Base-by-base conservation (phyloP, 345 rosid genomes). In the Eucalyptus regnans region DNA sequence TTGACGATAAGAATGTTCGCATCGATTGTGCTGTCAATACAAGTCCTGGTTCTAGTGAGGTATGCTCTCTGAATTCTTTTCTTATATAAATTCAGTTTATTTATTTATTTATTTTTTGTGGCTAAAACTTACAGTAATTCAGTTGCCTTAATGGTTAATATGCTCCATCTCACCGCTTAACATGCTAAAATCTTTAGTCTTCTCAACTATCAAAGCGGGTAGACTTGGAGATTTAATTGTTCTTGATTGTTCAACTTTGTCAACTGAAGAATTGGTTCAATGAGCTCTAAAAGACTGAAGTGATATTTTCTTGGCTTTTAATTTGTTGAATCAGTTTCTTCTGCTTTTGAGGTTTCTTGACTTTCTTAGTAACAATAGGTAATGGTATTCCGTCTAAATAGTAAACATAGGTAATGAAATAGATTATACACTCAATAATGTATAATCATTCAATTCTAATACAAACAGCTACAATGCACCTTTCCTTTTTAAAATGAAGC, bases 41-140 rank as follows among this genome's bases (percentile, higher is more conserved):
- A 33, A 95, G 99, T 92, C 99, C 99, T 66, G 99, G 99, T 81
- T 90, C 95, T 84, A 93, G 99, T 83, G 99, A 98, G 97, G 99
- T 98, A 95, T 22, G 88, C 76, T 86, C 81, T 27, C 44, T 89
- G 80, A 80, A 52, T 37, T 25, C 20, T 52, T 50, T 22, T 23
- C 49, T 37, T 49, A 50, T 50, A 50, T 22, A 43, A 50, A 12
- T 43, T 43, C 50, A 33, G 44, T 71, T 7, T 51, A 7, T 52
- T 50, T 33, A 2, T 33, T 33, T 33, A 2, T 33, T 33, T 33
- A 2, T 20, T 52, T 52, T 52, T 20, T 4, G 25, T 52, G 58
- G 58, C 10, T 52, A 52, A 18, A 52, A 52, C 22, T 33, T 48
- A 50, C 41, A 49, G 14, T n/a, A 50, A 8, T 43, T 43, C 50